Evolutionary conservation across 2,329 filamentous ascomycete species (phyloP).

Genomic region (Monosporascus sp.): DNA sequence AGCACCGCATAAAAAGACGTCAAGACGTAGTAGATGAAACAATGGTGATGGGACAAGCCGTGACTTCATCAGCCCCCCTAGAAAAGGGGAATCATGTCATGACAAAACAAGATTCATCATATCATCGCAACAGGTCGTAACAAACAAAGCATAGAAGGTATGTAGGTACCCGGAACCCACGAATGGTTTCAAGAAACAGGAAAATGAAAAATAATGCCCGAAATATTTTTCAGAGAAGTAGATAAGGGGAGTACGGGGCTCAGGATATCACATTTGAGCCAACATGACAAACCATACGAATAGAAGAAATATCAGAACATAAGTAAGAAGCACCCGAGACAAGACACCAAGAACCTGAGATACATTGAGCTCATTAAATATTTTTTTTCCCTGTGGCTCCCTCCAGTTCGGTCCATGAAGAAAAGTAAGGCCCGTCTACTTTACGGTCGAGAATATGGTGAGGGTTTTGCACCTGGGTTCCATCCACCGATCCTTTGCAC

Average conservation of each 20-base stretch:
- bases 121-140: not conserved
- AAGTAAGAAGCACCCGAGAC: not conserved
- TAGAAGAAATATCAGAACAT: not conserved
- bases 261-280: not conserved
- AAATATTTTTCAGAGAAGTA: not conserved
- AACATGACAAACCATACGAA: not conserved
- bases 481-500: conserved; percentile 2
- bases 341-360: not conserved
- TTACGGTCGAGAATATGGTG: not conserved
- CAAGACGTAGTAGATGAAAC: not conserved
- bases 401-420: not conserved
- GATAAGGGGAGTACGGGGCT: not conserved
- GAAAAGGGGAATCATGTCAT: not conserved
- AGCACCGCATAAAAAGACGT: not conserved
- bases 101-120: too few relatives aligned
- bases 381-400: not conserved
- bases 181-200: not conserved
- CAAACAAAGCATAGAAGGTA: not conserved
- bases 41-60: not conserved
- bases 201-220: not conserved
- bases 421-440: not conserved
- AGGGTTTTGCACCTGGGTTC: not conserved
- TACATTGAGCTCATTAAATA: not conserved
- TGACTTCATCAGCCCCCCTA: not conserved
- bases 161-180: not conserved